Conservation (phyloP, 352 stramenopile genomes). For the Phytophthora palmivora region DNA sequence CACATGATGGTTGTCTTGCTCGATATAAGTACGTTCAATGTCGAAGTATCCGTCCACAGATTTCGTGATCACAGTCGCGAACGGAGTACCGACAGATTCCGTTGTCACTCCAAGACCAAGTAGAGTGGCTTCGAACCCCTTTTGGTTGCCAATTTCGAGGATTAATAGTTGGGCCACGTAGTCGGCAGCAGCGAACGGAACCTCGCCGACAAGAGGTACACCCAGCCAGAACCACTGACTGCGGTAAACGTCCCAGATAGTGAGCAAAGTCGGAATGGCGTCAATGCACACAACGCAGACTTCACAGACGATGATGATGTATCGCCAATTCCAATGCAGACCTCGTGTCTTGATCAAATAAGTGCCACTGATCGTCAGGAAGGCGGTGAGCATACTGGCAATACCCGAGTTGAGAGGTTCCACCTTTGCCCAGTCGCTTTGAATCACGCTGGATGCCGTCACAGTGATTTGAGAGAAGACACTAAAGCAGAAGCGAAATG, state of each 20-base stretch:
- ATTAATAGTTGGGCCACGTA: conserved; percentile 50
- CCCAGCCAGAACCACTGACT: conserved; percentile 70
- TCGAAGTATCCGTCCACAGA: conserved; percentile 57
- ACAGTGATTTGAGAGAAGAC: no score
- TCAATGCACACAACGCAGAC: conserved; percentile 52
- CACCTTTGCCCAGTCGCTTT: conserved; percentile 59
- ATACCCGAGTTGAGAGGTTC: conserved; percentile 62
- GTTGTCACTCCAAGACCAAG: conserved; percentile 45
- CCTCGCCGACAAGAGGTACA: conserved; percentile 47
- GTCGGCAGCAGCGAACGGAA: conserved; percentile 39
- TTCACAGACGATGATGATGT: conserved; percentile 46
- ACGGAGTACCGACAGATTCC: conserved; percentile 43
- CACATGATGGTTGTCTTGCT: conserved; percentile 42
- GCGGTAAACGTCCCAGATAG: conserved; percentile 62
- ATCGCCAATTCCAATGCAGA: conserved; percentile 62
- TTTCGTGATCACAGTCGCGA: conserved; percentile 61
- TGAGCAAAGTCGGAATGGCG: conserved; percentile 48
- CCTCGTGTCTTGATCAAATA: conserved; percentile 49
- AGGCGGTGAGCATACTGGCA: conserved; percentile 44
- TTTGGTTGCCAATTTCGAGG: conserved; percentile 46
- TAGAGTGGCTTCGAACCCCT: conserved; percentile 56
- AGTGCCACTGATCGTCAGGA: conserved; percentile 43
- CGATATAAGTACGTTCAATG: conserved; percentile 44
- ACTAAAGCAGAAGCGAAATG: background rate
- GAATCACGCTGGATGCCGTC: conserved; percentile 43